Conservation (phyloP, 2,329 filamentous ascomycete species). For the Diplocarpon rosae region DNA sequence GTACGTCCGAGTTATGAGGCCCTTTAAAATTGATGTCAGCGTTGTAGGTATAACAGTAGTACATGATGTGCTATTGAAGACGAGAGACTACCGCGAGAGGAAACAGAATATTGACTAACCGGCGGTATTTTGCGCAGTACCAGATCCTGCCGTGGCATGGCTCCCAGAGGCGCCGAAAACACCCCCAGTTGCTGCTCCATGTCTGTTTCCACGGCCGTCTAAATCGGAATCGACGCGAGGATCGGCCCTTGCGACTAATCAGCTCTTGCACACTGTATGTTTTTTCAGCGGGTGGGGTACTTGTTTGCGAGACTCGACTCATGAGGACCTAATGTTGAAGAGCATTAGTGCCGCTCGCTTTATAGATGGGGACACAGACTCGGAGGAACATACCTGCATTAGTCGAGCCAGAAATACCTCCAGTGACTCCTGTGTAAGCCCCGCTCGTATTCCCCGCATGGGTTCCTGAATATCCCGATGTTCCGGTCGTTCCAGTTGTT, state of each 20-base stretch:
- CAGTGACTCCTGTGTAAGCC: constrained; percentile 10
- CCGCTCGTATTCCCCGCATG: neutral
- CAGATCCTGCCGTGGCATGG: constrained; percentile 25
- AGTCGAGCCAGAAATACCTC: constrained; percentile 22
- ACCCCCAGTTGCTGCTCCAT: constrained; percentile 18
- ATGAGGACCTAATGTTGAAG: no score
- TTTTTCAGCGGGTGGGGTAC: no score
- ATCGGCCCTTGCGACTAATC: constrained; percentile 25
- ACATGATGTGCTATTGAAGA: neutral
- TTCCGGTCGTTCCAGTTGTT: neutral
- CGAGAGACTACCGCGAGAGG: neutral
- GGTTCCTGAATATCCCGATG: constrained; percentile 2
- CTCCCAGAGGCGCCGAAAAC: constrained; percentile 24
- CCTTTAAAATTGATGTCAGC: neutral
- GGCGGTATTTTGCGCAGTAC: constrained; percentile 34
- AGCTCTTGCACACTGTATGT: no score
- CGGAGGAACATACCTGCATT: constrained; percentile 27
- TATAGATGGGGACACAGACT: no score
- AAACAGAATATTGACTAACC: constrained; percentile 19
- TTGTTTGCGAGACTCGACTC: no score
- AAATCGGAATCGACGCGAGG: constrained; percentile 42
- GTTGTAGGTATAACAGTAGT: neutral
- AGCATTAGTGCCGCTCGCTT: no score
- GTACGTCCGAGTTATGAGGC: constrained; percentile 40
- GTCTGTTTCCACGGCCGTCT: constrained; percentile 31